phyloP scores from a whole-genome alignment of 1,284 basidiomycete genomes.

The Apiotrichum akiyoshidainum region DNA sequence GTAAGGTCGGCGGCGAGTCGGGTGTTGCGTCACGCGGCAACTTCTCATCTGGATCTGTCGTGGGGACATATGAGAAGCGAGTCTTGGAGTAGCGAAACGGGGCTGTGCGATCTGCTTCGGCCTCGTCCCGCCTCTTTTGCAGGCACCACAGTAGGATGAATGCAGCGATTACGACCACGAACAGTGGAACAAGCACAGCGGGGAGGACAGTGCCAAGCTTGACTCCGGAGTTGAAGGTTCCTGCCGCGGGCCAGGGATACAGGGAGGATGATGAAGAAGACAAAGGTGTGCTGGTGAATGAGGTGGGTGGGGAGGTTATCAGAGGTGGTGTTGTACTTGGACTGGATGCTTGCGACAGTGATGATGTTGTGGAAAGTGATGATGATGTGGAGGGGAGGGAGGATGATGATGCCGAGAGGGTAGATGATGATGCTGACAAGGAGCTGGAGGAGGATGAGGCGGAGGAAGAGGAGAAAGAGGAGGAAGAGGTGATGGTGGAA shows the following conservation, averaged over 20 bases:
- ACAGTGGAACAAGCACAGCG: conserved; percentile 3
- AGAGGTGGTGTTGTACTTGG: not conserved
- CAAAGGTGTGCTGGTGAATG: too few relatives aligned
- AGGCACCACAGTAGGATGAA: not conserved
- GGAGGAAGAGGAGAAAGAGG: conserved; percentile 9
- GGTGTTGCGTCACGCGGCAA: not conserved
- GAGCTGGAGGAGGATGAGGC: too few relatives aligned
- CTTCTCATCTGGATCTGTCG: not conserved
- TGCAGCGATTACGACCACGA: not conserved
- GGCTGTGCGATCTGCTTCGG: not conserved
- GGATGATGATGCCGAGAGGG: not conserved
- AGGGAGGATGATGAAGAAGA: not conserved
- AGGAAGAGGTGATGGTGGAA: conserved; percentile 8
- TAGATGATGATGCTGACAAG: not conserved
- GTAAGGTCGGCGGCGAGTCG: not conserved
- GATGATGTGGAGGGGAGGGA: not conserved
- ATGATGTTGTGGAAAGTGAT: not conserved
- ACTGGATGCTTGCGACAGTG: not conserved
- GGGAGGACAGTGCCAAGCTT: conserved; percentile 2
- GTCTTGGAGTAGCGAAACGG: not conserved
- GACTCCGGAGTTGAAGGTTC: not conserved
- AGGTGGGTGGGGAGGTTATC: too few relatives aligned
- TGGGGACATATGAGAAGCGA: not conserved
- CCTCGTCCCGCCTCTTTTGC: not conserved
- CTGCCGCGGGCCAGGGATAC: not conserved